A percentile compares a stretch with the other conserved stretches of the same genome.
Conservation (phyloP, 805 yeast genomes). For the Ogataea paraovalis region DNA sequence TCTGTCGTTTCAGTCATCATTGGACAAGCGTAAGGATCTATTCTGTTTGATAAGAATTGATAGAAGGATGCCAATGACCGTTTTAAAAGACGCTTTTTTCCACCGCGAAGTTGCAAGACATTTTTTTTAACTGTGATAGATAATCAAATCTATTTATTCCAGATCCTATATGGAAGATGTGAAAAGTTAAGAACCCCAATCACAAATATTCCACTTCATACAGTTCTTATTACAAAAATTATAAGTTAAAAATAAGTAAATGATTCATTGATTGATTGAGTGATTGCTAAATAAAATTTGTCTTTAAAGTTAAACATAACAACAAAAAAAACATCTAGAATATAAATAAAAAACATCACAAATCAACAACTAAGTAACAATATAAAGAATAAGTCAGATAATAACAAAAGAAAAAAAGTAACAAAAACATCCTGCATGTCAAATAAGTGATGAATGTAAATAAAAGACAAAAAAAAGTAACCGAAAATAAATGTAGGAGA, state of each 20-base stretch:
- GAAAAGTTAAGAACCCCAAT: background rate
- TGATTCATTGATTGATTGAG: constrained; percentile 1
- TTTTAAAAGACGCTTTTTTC: too few relatives aligned
- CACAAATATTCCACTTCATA: background rate
- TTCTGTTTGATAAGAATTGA: too few relatives aligned
- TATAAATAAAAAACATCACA: constrained; percentile 15
- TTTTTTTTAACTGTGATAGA: background rate
- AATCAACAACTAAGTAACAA: background rate
- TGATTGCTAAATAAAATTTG: background rate
- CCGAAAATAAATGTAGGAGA: background rate
- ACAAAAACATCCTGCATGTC: constrained; percentile 1
- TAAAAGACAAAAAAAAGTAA: background rate
- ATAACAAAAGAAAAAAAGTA: too few relatives aligned
- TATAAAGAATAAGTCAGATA: background rate
- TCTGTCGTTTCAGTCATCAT: background rate
- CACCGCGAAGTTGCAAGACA: too few relatives aligned
- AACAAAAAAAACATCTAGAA: constrained; percentile 7
- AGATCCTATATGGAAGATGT: too few relatives aligned
- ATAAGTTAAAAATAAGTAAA: background rate
- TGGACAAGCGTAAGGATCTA: background rate
- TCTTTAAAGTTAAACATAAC: background rate
- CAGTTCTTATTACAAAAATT: too few relatives aligned
- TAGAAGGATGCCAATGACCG: too few relatives aligned
- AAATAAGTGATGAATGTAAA: constrained; percentile 1
- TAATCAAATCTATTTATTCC: too few relatives aligned